Evolutionary conservation across 768 basidiomycete genomes (phyloP).

Genomic region (Sporobolomyces pararoseus): DNA sequence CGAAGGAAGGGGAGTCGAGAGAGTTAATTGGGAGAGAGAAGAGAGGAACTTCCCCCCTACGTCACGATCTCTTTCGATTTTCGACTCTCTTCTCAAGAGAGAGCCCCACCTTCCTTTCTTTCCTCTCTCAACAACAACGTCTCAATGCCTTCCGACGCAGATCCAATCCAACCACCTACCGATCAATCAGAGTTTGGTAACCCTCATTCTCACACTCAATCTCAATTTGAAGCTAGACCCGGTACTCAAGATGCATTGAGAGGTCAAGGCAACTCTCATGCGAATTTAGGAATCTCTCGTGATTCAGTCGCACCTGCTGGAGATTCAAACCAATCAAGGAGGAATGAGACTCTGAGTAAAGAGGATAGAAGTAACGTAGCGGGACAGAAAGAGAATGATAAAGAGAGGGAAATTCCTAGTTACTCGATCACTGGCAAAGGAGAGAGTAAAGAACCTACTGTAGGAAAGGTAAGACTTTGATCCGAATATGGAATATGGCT

Average conservation of each 20-base stretch:
- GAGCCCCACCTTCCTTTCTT: too few relatives aligned
- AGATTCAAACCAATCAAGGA: not conserved
- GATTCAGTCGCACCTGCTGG: constrained; percentile 14
- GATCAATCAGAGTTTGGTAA: not conserved
- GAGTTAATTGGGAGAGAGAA: too few relatives aligned
- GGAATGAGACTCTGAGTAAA: not conserved
- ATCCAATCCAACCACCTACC: not conserved
- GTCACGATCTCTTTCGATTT: too few relatives aligned
- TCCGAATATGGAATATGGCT: too few relatives aligned
- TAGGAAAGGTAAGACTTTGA: constrained; percentile 18
- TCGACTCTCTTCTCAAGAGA: too few relatives aligned
- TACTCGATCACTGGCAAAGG: constrained; percentile 1
- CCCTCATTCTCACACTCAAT: not conserved
- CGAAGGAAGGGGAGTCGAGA: too few relatives aligned
- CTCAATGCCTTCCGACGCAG: not conserved
- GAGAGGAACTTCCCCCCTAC: too few relatives aligned
- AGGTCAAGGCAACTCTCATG: constrained; percentile 23
- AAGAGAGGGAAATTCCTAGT: constrained; percentile 2
- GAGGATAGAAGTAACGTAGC: constrained; percentile 1
- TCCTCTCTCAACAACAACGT: too few relatives aligned
- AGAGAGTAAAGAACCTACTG: constrained; percentile 7
- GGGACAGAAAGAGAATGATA: not conserved
- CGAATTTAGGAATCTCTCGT: not conserved
- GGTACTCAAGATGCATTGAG: constrained; percentile 29
- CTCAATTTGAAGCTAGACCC: not conserved